Conservation (phyloP, 495 filamentous ascomycete genomes). For the Penicillium verhagenii region DNA sequence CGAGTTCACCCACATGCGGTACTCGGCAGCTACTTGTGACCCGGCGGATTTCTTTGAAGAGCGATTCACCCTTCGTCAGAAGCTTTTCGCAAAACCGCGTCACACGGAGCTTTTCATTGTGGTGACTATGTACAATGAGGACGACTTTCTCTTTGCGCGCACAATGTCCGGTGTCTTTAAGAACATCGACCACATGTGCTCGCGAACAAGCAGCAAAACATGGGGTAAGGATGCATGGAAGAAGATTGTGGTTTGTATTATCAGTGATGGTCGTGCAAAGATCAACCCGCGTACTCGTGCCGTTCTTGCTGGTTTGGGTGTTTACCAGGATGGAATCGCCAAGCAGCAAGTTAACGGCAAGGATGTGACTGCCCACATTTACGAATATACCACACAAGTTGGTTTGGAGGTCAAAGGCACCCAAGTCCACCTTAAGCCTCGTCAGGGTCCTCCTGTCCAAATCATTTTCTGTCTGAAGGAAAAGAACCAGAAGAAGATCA, state of each 20-base stretch:
- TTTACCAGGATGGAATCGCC: conserved; percentile 97
- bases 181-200: conserved; percentile 98
- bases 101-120: conserved; percentile 98
- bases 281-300: conserved; percentile 92
- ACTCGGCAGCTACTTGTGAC: conserved; percentile 95
- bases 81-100: conserved; percentile 87
- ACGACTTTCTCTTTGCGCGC: conserved; percentile 92
- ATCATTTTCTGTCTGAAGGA: conserved; percentile 99
- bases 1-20: conserved; percentile 99
- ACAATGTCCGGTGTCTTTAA: conserved; percentile 98
- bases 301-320: conserved; percentile 87
- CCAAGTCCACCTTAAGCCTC: conserved; percentile 76
- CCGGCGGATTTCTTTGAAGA: conserved; percentile 82
- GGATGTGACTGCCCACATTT: conserved; percentile 97
- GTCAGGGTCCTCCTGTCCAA: conserved; percentile 78
- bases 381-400: conserved; percentile 98
- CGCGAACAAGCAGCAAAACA: conserved; percentile 83
- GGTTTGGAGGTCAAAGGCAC: conserved; percentile 84
- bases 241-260: conserved; percentile 98
- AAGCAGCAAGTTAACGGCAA: conserved; percentile 98
- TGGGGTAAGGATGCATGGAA: conserved; percentile 99
- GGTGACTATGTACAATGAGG: conserved; percentile 99
- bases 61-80: conserved; percentile 91
- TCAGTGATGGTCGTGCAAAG: conserved; percentile 97
- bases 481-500: conserved; percentile 99